Evolutionary conservation across 2,329 filamentous ascomycete genomes (phyloP), one percentile per base, ranked within the genome.

Genomic region (Corinectria fuckeliana): DNA sequence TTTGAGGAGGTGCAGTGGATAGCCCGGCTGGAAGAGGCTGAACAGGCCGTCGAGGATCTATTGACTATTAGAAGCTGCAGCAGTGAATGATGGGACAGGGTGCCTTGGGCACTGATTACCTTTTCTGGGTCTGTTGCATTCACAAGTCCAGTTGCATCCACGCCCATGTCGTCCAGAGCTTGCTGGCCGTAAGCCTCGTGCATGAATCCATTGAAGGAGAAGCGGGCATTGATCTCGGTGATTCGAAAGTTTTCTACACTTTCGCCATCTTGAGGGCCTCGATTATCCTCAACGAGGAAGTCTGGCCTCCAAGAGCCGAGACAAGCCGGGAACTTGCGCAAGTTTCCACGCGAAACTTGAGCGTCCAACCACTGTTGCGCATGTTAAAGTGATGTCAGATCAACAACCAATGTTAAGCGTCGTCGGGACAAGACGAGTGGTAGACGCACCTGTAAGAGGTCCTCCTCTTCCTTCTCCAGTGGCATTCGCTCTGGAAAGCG

Each of bases 171-270:
- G 13, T 71, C 63, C 1, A 76, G 55, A 6, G 66, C 71, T 18
- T 69, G 32, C 7, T 77, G 72, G 0, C 74, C 74, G 26, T 74
- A 71, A 0, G 65, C 60, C 14, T 63, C 56, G 30, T 74, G 66
- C 62, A 77, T 56, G 25, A 73, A 76, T 0, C 75, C 75, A 41
- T 79, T 80, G 56, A 78, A 78, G 10, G 70, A 67, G 49, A 79
- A 80, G 0, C 78, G 72, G 1, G 75, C 76, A 47, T 80, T 80
- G 32, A 80, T 78, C 20, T 80, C 78, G 2, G 76, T 76, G 5
- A 80, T 72, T 6, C 70, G 56, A 23, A 70, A 75, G 13, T 64
- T 67, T 30, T 76, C 70, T 14, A 53, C 14, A 14, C 49, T 58
- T 1, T 56, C 34, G 2, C 44, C 36, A 2, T 30, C 54, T 1